Conservation (phyloP, 768 basidiomycete genomes). For the Pilatotrama ljubarskyi region DNA sequence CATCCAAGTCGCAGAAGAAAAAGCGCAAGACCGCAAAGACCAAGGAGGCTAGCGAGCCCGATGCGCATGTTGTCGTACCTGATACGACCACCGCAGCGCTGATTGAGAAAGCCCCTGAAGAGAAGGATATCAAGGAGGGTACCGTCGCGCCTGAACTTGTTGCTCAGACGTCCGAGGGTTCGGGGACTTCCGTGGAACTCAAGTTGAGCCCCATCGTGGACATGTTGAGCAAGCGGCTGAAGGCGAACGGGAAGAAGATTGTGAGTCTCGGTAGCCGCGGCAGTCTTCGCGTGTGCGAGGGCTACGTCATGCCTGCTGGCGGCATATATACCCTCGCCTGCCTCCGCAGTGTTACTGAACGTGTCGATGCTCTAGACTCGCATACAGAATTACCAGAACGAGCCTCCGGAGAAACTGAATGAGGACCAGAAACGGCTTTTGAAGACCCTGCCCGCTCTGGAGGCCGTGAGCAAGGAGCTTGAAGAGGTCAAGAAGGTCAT, state of each 20-base stretch:
- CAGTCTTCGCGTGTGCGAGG: conserved; percentile 13
- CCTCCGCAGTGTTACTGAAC: not conserved
- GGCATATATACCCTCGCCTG: not conserved
- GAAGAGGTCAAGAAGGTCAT: conserved; percentile 82
- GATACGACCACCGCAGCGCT: conserved; percentile 48
- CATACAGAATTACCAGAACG: conserved; percentile 68
- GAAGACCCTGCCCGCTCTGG: conserved; percentile 71
- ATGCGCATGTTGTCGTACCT: conserved; percentile 47
- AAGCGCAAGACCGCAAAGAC: conserved; percentile 58
- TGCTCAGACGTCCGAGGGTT: conserved; percentile 33
- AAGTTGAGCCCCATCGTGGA: conserved; percentile 76
- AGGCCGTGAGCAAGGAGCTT: conserved; percentile 79
- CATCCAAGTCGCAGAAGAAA: conserved; percentile 59
- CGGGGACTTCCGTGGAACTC: conserved; percentile 22
- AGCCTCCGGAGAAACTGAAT: conserved; percentile 71
- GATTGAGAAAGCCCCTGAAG: conserved; percentile 52
- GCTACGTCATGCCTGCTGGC: conserved; percentile 18
- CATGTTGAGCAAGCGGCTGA: conserved; percentile 76
- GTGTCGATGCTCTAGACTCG: conserved; percentile 53
- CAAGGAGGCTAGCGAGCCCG: conserved; percentile 46
- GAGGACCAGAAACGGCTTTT: conserved; percentile 82
- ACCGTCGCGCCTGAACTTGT: conserved; percentile 47
- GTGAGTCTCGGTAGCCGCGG: conserved; percentile 43
- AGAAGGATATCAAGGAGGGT: conserved; percentile 47
- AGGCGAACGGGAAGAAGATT: conserved; percentile 80